These are phyloP conservation scores for Ustilago xerochloae DNA, from an alignment of 1,284 basidiomycete species.

Conservation along the genomic window DNA sequence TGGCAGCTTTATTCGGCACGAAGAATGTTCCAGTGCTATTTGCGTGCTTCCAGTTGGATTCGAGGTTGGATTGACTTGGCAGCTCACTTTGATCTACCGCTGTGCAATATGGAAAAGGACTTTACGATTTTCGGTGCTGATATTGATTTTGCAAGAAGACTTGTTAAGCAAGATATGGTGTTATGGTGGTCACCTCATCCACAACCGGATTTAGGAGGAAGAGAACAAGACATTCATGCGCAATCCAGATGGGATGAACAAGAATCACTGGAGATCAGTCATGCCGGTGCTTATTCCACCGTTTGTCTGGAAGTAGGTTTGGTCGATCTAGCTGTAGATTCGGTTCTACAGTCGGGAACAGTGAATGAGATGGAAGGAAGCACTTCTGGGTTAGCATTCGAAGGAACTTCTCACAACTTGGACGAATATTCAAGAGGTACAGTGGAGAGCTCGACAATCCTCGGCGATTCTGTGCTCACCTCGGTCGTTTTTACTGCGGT, in stretches of 20 bases:
- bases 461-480: constrained; percentile 93
- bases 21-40: constrained; percentile 84
- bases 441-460: constrained; percentile 74
- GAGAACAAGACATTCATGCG: constrained; percentile 84
- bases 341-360: constrained; percentile 90
- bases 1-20: constrained; percentile 72
- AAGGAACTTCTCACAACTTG: constrained; percentile 80
- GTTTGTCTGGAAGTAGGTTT: constrained; percentile 91
- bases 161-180: constrained; percentile 87
- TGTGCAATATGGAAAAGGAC: constrained; percentile 89
- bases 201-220: constrained; percentile 90
- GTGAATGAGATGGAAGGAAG: constrained; percentile 97
- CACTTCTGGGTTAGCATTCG: constrained; percentile 81
- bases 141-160: constrained; percentile 86
- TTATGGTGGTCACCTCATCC: constrained; percentile 90
- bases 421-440: constrained; percentile 85
- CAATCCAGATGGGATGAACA: constrained; percentile 61
- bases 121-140: constrained; percentile 88
- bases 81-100: constrained; percentile 89
- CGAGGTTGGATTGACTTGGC: constrained; percentile 84
- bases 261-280: constrained; percentile 88
- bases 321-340: constrained; percentile 91
- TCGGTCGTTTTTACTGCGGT: constrained; percentile 86
- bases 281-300: constrained; percentile 88
- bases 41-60: constrained; percentile 82